Evolutionary conservation across 176 grass and related monocot species (phyloP), one percentile per base, ranked within the genome.

Genomic region (Oryza glaberrima): DNA sequence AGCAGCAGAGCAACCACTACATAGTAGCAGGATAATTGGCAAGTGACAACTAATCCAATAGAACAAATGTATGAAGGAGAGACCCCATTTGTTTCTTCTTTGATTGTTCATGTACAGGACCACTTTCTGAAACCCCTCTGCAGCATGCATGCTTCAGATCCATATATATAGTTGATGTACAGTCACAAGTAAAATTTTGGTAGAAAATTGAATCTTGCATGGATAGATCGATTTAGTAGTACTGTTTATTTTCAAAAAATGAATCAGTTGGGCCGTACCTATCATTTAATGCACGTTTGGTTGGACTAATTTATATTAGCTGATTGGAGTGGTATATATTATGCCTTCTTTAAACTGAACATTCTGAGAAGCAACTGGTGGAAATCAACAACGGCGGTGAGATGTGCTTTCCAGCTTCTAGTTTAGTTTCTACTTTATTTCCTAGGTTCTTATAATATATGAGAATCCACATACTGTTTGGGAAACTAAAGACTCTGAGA

Each of bases 31-130:
- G 19, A 15, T 32, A 32, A 32, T 85, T 75, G 51, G 52, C 52
- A 56, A 56, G 52, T 56, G 77, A 70, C 83, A 86, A 86, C 79
- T 79, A 86, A 90, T 77, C 78, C 25, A 41, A 58, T 58, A 68
- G 28, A 6, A 61, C 51, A 77, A 9, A 69, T 69, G 17, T 70
- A 17, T 78, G 76, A 77, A 77, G 75, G 11, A 36, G 54, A 25
- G 30, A 22, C 58, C 20, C 75, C 61, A 25, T 54, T 74, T 74
- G 54, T 14, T 71, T 44, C 26, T 73, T 74, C 54, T 3, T 35
- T 83, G 54, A 64, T 74, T 84, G 45, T 23, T 54, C 28, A 44
- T 48, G 61, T 32, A 79, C 0, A 8, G 34, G 63, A 35, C 70
- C 46, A 77, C 63, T 11, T 19, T 41, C 82, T 11, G 20, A 54